Percentiles rank a stretch among this genome's conserved stretches.
Conservation (phyloP, 352 stramenopile genomes). For the Phytophthora pseudosyringae region DNA sequence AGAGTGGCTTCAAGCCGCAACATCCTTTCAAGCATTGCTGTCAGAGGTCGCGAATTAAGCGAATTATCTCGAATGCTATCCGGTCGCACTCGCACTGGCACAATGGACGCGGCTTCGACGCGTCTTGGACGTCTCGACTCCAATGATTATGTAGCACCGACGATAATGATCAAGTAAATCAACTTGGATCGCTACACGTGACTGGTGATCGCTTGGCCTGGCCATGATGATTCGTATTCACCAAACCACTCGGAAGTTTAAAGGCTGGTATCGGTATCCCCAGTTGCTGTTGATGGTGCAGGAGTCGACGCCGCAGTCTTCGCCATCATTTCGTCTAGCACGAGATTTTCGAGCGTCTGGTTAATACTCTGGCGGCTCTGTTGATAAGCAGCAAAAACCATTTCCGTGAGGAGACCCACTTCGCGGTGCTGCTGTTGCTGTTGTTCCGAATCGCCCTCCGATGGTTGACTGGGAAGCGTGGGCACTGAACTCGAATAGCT, state of each 20-base stretch:
- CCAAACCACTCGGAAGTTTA: neutral
- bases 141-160: neutral
- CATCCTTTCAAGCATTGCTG: neutral
- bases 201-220: neutral
- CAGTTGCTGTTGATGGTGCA: constrained; percentile 9
- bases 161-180: neutral
- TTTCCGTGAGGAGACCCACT: constrained; percentile 39
- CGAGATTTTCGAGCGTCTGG: constrained; percentile 41
- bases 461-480: constrained; percentile 19
- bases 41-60: neutral
- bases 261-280: constrained; percentile 13
- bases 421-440: constrained; percentile 33
- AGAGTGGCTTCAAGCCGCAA: neutral
- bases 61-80: neutral
- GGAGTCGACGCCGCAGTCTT: constrained; percentile 14
- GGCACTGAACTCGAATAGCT: constrained; percentile 41
- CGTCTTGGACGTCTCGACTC: neutral
- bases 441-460: constrained; percentile 12
- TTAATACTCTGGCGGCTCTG: constrained; percentile 39
- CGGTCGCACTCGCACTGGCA: neutral
- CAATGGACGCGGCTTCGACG: neutral
- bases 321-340: constrained; percentile 44
- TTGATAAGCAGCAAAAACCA: constrained; percentile 38
- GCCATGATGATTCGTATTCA: neutral
- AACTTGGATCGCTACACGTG: neutral